Percentiles rank a stretch among this genome's conserved stretches.
Conservation (phyloP, 805 yeast genomes). For the Komagataella phaffii region DNA sequence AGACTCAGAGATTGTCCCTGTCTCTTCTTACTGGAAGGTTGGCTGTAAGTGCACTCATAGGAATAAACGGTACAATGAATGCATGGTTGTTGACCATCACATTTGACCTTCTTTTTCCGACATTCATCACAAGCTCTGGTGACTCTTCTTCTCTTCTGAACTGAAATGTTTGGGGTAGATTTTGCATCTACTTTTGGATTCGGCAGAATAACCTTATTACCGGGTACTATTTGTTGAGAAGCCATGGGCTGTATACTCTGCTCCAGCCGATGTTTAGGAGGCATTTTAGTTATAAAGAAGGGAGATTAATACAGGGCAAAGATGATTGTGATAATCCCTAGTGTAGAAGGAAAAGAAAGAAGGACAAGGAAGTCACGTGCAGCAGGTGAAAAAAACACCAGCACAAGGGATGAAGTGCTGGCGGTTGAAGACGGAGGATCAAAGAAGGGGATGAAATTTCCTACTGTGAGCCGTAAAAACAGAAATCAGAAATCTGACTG, state of each 20-base stretch:
- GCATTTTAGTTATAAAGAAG: not conserved
- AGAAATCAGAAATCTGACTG: not conserved
- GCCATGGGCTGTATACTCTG: not conserved
- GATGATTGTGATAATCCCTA: not conserved
- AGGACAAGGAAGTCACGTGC: not conserved
- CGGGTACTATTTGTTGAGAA: not conserved
- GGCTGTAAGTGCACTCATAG: constrained; percentile 74
- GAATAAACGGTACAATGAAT: constrained; percentile 78
- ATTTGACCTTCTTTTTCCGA: constrained; percentile 61
- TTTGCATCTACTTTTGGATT: not conserved
- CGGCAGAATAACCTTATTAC: not conserved
- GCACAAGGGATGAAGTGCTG: not conserved
- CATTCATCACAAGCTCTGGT: constrained; percentile 70
- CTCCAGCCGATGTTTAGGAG: not conserved
- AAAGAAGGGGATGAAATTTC: not conserved
- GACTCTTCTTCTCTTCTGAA: constrained; percentile 45
- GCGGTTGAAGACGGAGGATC: not conserved
- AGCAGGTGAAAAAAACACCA: not conserved
- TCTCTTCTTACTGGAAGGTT: constrained; percentile 49
- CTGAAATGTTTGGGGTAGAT: constrained; percentile 1
- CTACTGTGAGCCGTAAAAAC: not conserved
- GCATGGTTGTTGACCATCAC: constrained; percentile 73
- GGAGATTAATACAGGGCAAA: not conserved
- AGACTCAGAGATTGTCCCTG: constrained; percentile 4
- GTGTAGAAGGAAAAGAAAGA: not conserved